Conservation (phyloP, 2,329 filamentous ascomycete genomes). For the Colletotrichum somersetense region DNA sequence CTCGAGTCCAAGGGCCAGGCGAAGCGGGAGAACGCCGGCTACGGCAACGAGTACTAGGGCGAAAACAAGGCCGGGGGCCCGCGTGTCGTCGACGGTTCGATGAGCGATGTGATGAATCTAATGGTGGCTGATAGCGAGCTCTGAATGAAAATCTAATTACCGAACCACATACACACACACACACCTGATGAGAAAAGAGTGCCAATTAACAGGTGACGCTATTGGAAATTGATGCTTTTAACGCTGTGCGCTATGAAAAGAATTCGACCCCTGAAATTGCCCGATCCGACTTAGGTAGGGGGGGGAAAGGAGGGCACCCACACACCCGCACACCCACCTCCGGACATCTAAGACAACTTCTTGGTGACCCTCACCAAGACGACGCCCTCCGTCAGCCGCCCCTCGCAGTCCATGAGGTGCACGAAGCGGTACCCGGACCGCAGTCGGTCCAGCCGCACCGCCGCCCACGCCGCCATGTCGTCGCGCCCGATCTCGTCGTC, state of each 20-base stretch:
- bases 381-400: slow-evolving; percentile 73
- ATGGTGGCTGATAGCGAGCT: slow-evolving; percentile 2
- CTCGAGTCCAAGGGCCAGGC: slow-evolving; percentile 62
- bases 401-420: slow-evolving; percentile 78
- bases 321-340: neutral
- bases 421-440: slow-evolving; percentile 82
- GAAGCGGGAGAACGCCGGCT: slow-evolving; percentile 60
- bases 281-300: neutral
- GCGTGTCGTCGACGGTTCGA: too few relatives aligned
- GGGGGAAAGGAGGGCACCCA: too few relatives aligned
- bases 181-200: neutral
- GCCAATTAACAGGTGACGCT: neutral
- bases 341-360: slow-evolving; percentile 49
- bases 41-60: slow-evolving; percentile 42
- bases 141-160: neutral
- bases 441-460: slow-evolving; percentile 85
- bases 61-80: neutral
- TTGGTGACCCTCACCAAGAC: slow-evolving; percentile 83
- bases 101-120: neutral
- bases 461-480: slow-evolving; percentile 87
- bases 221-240: slow-evolving; percentile 1
- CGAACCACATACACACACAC: neutral
- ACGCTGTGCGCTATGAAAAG: slow-evolving; percentile 9
- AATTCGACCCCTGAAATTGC: neutral
- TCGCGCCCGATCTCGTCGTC: slow-evolving; percentile 87